Base-by-base conservation (phyloP, 2,329 filamentous ascomycete genomes). In the Coccinonectria pachysandricola region DNA sequence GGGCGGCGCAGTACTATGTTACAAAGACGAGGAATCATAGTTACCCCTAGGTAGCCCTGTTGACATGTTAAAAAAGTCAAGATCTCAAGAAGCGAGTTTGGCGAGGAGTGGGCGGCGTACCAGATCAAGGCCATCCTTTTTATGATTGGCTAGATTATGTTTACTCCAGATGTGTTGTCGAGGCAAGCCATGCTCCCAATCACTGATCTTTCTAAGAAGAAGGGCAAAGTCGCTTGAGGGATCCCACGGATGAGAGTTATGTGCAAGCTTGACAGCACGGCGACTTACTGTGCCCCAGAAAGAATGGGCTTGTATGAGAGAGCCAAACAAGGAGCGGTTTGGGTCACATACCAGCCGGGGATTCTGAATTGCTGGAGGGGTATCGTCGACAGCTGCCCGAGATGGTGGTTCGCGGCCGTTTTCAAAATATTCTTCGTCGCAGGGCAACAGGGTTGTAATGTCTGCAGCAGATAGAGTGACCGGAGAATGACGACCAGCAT, bases 1-100 rank as follows among this genome's bases (percentile, higher is more conserved):
- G 65, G 59, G 28, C 65, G 64, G 11, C 68, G 60, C 12, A 71
- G 48, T 9, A 73, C 60, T 28, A 73, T 71, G 31, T 72, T 68
- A 43, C 67, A 71, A 5, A 73, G 57, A 3, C 68, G 59, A 2
- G 65, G 59, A 28, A 67, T 62, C 53, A 70, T 70, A 4, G 67
- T 70, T 5, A 71, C 59, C 21, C 63, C 63, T 8, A 71, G 54
- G 41, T 72, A 73, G 1, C 62, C 65, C 65, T 69, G 6, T 31
- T 26, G 13, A 8, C n/a, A 10, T 7, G 17, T 14, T 10, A 19
- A 19, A 7, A 19, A 19, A 19, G 7, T 19, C 7, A 19, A 19
- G n/a, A n/a, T n/a, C n/a, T n/a, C n/a, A n/a, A n/a, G n/a, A n/a
- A n/a, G n/a, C n/a, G n/a, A n/a, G n/a, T n/a, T n/a, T n/a, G n/a